These are phyloP conservation scores for Rhazya stricta DNA, from an alignment of 257 asterid species.

Conservation along the genomic window DNA sequence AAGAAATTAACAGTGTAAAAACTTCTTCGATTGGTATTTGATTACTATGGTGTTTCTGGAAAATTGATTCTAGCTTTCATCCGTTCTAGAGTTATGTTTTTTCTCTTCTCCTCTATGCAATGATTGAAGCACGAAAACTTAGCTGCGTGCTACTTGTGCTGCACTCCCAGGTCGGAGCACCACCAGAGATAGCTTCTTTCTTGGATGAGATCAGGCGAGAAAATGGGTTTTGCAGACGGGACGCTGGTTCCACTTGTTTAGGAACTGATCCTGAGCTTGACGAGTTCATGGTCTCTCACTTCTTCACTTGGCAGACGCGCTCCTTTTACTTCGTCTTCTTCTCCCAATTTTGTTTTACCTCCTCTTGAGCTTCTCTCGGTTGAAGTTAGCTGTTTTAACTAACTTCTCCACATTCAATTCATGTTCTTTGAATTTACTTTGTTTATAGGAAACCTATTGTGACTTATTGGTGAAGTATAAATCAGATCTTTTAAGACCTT, in stretches of 20 bases:
- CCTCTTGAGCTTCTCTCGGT: neutral
- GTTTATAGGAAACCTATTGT: constrained; percentile 57
- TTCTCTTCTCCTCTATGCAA: neutral
- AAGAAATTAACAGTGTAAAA: neutral
- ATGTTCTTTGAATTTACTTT: neutral
- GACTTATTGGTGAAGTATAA: constrained; percentile 64
- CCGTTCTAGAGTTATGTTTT: neutral
- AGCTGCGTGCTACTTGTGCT: neutral
- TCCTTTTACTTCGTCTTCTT: neutral
- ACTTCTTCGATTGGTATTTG: neutral
- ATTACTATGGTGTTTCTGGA: neutral
- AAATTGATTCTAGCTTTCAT: neutral
- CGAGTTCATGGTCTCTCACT: constrained; percentile 38
- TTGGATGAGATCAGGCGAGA: constrained; percentile 41
- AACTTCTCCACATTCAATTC: neutral
- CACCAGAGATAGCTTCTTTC: constrained; percentile 34
- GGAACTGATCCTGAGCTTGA: constrained; percentile 57
- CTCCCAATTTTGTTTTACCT: neutral
- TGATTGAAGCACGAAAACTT: neutral
- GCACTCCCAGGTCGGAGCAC: constrained; percentile 41
- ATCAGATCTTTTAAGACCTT: constrained; percentile 71
- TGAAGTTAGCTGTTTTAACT: neutral
- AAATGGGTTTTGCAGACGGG: constrained; percentile 22
- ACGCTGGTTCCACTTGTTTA: constrained; percentile 18
- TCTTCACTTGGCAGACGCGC: neutral